A percentile compares a stretch with the other conserved stretches of the same genome.
These are phyloP conservation scores for Epichloe elymi DNA, from an alignment of 2,329 filamentous ascomycete genomes.

Conservation along the genomic window DNA sequence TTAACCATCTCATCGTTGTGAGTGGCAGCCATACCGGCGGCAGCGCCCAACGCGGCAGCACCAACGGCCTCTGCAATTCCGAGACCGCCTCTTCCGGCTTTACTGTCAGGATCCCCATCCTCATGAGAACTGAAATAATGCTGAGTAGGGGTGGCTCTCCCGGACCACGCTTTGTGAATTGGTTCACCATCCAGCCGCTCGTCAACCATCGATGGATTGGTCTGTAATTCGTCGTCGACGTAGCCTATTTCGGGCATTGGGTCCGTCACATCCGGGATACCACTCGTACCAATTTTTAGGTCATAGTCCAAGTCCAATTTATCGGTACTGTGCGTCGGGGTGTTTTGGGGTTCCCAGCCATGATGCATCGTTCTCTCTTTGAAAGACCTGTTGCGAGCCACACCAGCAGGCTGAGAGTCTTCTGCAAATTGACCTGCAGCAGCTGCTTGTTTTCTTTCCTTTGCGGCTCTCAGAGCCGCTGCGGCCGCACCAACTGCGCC, in stretches of 20 bases:
- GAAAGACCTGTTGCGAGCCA: conserved; percentile 49
- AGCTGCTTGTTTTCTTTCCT: conserved; percentile 30
- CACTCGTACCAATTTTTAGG: conserved; percentile 52
- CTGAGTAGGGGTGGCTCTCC: conserved; percentile 37
- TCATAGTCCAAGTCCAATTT: conserved; percentile 39
- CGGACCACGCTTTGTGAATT: conserved; percentile 36
- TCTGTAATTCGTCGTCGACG: conserved; percentile 54
- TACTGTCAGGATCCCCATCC: conserved; percentile 17
- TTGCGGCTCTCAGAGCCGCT: conserved; percentile 35
- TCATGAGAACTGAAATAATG: conserved; percentile 16
- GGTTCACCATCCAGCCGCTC: conserved; percentile 49
- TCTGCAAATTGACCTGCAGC: conserved; percentile 21
- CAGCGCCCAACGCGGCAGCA: conserved; percentile 39
- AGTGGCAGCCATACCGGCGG: conserved; percentile 30
- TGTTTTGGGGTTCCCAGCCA: conserved; percentile 39
- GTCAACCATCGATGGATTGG: conserved; percentile 74
- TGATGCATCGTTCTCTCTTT: conserved; percentile 47
- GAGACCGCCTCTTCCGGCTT: conserved; percentile 18
- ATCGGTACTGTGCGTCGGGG: conserved; percentile 46
- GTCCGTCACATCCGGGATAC: conserved; percentile 53
- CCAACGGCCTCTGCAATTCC: conserved; percentile 38
- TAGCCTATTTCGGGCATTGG: conserved; percentile 71
- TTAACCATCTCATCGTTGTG: conserved; percentile 43
- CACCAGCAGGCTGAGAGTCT: conserved; percentile 35
- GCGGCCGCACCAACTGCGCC: conserved; percentile 42